Evolutionary conservation across 805 yeast species (phyloP).

Genomic region (Hermanozyma aechmeae): DNA sequence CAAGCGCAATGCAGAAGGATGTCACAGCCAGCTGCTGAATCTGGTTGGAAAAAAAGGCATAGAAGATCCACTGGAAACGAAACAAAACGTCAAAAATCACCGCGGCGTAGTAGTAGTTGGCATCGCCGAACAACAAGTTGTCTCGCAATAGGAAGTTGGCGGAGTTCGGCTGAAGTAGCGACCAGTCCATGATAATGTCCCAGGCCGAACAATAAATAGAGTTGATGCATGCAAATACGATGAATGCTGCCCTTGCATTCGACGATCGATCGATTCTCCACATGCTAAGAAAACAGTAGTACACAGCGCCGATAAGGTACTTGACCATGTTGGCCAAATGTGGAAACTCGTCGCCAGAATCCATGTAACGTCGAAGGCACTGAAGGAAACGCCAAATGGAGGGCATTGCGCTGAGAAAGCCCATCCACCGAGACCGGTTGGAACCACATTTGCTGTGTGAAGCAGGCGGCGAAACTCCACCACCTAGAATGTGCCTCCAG

Average conservation of each 20-base stretch:
- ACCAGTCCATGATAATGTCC: slow-evolving; percentile 97
- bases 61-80: slow-evolving; percentile 89
- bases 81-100: slow-evolving; percentile 64
- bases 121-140: slow-evolving; percentile 53
- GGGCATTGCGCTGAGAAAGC: slow-evolving; percentile 78
- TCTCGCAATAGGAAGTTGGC: slow-evolving; percentile 56
- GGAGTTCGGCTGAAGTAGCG: slow-evolving; percentile 61
- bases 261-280: slow-evolving; percentile 53
- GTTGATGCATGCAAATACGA: slow-evolving; percentile 66
- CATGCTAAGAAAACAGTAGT: slow-evolving; percentile 64
- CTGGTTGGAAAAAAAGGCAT: slow-evolving; percentile 65
- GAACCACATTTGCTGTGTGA: slow-evolving; percentile 64
- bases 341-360: slow-evolving; percentile 94
- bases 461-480: slow-evolving; percentile 14
- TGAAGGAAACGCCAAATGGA: slow-evolving; percentile 86
- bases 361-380: slow-evolving; percentile 83
- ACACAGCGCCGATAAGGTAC: slow-evolving; percentile 56
- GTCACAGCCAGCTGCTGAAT: slow-evolving; percentile 84
- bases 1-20: slow-evolving; percentile 72
- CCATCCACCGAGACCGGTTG: slow-evolving; percentile 63
- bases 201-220: slow-evolving; percentile 63
- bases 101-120: slow-evolving; percentile 60
- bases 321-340: slow-evolving; percentile 85
- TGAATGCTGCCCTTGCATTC: slow-evolving; percentile 47
- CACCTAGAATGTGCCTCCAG: slow-evolving; percentile 49